Base-by-base conservation (phyloP, 768 basidiomycete species). In the Russula compacta region DNA sequence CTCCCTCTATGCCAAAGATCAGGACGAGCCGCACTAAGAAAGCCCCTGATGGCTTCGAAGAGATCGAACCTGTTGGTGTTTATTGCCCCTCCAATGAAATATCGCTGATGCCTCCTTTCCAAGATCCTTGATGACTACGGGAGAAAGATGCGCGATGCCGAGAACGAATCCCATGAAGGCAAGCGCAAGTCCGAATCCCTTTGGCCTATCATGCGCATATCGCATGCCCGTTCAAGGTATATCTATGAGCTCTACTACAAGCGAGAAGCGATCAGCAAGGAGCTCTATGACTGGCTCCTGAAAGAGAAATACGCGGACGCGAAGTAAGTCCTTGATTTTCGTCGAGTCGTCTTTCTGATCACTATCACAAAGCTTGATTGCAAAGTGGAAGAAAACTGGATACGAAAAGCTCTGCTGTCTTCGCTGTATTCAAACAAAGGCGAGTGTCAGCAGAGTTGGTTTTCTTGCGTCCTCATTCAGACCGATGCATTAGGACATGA, bases 161-260 rank as follows among this genome's bases (percentile, higher is more conserved):
- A 99, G 79, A 97, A 95, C 70, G 97, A 99, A 76, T 86, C 87
- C 2, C 97, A 99, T 72, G 97, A 99, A 73, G 97, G 97, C 64
- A 98, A 99, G 73, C 91, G 94, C 72, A 93, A 89, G 74, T 83
- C 87, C 29, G 92, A 94, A 75, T 89, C 89, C 6, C 73, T 93
- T 42, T 95, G 97, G 95, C 93, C 95, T 46, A 97, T 99, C 63
- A 98, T 98, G 94, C 86, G 93, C 39, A 93, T 98, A 70, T 89
- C 92, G 19, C 97, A 99, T 74, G 88, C 95, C 10, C 87, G 97
- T 43, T 95, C 95, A 48, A 80, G 93, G 67, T 98, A 98, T 74
- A 92, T 99, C 60, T 98, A 98, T 70, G 97, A 99, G 73, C 80
- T 98, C 63, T 98, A 97, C 76, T 98, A 98, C 78, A 95, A 98